A percentile compares a stretch with the other conserved stretches of the same genome.
Conservation (phyloP, 768 basidiomycete species). For the Wakefieldia striispora region DNA sequence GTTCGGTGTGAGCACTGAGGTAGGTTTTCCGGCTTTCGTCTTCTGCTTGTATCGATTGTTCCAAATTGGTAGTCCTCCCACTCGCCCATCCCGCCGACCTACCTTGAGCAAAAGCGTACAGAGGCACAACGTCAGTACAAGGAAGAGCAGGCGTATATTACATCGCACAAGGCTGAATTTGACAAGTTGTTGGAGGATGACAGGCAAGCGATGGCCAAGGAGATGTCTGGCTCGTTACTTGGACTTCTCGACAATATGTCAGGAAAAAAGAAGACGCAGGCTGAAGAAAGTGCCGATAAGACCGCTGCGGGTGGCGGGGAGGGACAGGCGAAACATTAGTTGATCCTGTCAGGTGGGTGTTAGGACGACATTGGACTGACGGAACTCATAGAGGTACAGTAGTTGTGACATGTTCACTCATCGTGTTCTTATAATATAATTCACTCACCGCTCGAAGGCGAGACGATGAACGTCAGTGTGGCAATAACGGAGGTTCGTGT, state of each 20-base stretch:
- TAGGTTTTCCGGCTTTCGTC: constrained; percentile 9
- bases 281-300: neutral
- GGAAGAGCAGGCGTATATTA: constrained; percentile 53
- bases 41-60: neutral
- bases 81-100: constrained; percentile 43
- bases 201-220: constrained; percentile 44
- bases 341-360: too few species aligned
- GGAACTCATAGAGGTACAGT: too few species aligned
- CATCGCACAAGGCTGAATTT: constrained; percentile 48
- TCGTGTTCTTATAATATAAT: too few species aligned
- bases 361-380: too few species aligned
- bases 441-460: too few species aligned
- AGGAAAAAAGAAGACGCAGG: constrained; percentile 24
- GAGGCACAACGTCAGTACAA: constrained; percentile 51
- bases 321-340: constrained; percentile 7
- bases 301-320: constrained; percentile 12
- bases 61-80: constrained; percentile 14
- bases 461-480: too few species aligned
- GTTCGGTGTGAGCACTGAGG: constrained; percentile 38
- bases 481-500: too few species aligned
- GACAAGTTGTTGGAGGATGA: constrained; percentile 53
- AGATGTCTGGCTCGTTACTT: constrained; percentile 46
- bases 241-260: constrained; percentile 25
- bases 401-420: too few species aligned
- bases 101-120: constrained; percentile 50